Percentiles rank a stretch among this genome's conserved stretches.
phyloP scores from a whole-genome alignment of 2,329 filamentous ascomycete species.

The Ophiostoma perfectum region DNA sequence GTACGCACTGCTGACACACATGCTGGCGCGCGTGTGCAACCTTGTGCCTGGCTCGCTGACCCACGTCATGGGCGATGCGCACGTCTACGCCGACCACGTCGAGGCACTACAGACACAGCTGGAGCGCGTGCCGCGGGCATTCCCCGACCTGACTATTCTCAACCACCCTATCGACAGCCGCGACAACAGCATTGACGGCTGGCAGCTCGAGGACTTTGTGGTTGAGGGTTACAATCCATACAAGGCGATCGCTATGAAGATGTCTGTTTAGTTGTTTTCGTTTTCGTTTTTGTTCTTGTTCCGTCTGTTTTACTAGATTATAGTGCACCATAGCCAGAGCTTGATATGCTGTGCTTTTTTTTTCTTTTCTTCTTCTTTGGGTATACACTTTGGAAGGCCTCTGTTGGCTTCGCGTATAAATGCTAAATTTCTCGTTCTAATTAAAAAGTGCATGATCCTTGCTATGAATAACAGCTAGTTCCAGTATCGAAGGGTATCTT shows the following conservation, averaged over 20 bases:
- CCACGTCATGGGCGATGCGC: constrained; percentile 97
- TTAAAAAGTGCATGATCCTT: background rate
- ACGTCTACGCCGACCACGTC: constrained; percentile 89
- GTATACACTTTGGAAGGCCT: too few relatives aligned
- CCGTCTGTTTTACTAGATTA: too few relatives aligned
- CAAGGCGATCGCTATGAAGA: constrained; percentile 94
- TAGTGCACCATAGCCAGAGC: too few relatives aligned
- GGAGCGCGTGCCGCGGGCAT: constrained; percentile 69
- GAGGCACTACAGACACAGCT: constrained; percentile 80
- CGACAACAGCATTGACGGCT: constrained; percentile 78
- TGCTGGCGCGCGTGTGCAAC: constrained; percentile 83
- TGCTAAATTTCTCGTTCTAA: background rate
- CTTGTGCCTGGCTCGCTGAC: constrained; percentile 81
- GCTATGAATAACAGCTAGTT: background rate
- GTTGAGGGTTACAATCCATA: constrained; percentile 86
- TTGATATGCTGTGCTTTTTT: too few relatives aligned
- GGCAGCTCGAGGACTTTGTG: constrained; percentile 81
- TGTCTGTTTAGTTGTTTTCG: constrained; percentile 64
- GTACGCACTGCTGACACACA: constrained; percentile 90
- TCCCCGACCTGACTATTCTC: constrained; percentile 72
- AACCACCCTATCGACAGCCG: constrained; percentile 38
- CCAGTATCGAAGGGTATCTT: background rate
- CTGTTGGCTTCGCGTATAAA: too few relatives aligned
- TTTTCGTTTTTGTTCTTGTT: background rate
- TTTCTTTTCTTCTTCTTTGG: too few relatives aligned